These are phyloP conservation scores for Parathielavia appendiculata DNA, from an alignment of 495 filamentous ascomycete genomes.

Conservation along the genomic window DNA sequence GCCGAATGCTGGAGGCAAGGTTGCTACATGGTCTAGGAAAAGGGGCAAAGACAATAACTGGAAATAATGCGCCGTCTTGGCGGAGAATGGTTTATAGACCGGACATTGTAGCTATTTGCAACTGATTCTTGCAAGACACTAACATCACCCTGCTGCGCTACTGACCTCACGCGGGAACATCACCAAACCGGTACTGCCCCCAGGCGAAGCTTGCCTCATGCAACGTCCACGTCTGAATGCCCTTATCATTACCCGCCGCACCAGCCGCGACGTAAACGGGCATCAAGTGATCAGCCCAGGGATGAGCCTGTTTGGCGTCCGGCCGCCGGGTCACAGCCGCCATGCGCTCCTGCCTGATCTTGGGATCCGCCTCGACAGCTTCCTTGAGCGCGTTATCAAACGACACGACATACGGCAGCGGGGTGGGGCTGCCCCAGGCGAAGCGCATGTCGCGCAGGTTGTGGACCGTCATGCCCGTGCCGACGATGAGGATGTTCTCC, in stretches of 20 bases:
- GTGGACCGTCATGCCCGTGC: slow-evolving; percentile 83
- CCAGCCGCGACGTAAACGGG: slow-evolving; percentile 72
- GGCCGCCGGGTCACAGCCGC: slow-evolving; percentile 52
- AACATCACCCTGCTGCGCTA: neutral
- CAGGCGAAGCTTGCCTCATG: slow-evolving; percentile 65
- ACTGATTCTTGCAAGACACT: neutral
- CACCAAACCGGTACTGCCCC: slow-evolving; percentile 72
- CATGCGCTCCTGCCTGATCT: slow-evolving; percentile 58
- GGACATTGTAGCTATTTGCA: too few relatives aligned
- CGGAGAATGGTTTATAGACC: neutral
- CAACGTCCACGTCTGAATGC: slow-evolving; percentile 58
- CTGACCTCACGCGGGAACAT: slow-evolving; percentile 34
- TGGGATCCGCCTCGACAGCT: slow-evolving; percentile 51
- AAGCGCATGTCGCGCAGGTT: slow-evolving; percentile 65
- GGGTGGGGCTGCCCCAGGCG: slow-evolving; percentile 40
- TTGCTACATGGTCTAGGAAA: too few relatives aligned
- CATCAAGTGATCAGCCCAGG: slow-evolving; percentile 71
- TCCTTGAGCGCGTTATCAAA: slow-evolving; percentile 78
- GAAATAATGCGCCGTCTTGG: neutral
- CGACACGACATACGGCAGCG: slow-evolving; percentile 61
- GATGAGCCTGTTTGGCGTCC: slow-evolving; percentile 74
- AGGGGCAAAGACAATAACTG: too few relatives aligned
- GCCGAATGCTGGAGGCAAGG: too few relatives aligned
- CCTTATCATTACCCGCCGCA: slow-evolving; percentile 59
- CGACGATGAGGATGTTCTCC: slow-evolving; percentile 67